Conservation (phyloP, 352 stramenopile species). For the Phytopythium cucurbitacearum region DNA sequence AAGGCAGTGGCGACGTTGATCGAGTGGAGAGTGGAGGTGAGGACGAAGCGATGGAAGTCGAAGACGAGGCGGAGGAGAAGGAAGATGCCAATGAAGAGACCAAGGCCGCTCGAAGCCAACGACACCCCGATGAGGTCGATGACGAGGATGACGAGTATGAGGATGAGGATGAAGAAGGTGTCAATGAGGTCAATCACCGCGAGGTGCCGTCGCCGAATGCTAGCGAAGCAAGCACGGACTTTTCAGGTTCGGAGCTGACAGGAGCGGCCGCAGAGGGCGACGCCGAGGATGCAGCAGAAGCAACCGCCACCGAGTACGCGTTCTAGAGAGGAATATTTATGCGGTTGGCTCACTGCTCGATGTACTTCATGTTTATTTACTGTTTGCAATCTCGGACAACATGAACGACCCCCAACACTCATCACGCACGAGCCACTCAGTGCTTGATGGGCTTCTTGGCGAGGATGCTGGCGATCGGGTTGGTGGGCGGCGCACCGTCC, state of each 20-base stretch:
- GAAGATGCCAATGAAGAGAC: constrained; percentile 25
- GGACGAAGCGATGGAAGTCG: constrained; percentile 20
- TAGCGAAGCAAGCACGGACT: constrained; percentile 5
- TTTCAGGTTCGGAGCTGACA: background rate
- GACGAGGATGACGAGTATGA: constrained; percentile 20
- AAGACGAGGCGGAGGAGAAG: constrained; percentile 34
- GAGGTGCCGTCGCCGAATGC: background rate
- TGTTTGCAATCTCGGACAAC: background rate
- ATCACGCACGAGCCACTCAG: constrained; percentile 6
- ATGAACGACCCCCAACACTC: background rate
- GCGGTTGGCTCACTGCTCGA: too few species aligned
- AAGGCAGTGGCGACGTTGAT: background rate
- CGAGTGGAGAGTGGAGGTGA: background rate
- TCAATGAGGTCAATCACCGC: constrained; percentile 1
- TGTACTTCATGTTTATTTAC: too few species aligned
- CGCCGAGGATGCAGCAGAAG: background rate
- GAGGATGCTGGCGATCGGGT: constrained; percentile 50
- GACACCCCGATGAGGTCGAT: constrained; percentile 15
- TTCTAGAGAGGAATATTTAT: constrained; percentile 13
- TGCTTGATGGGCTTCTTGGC: constrained; percentile 44
- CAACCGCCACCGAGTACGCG: constrained; percentile 8
- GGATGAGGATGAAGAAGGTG: constrained; percentile 19
- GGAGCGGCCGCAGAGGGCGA: background rate
- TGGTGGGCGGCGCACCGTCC: constrained; percentile 35
- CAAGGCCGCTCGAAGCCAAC: constrained; percentile 9